These are phyloP conservation scores for Talaromyces islandicus DNA, from an alignment of 2,329 filamentous ascomycete genomes.

Conservation along the genomic window DNA sequence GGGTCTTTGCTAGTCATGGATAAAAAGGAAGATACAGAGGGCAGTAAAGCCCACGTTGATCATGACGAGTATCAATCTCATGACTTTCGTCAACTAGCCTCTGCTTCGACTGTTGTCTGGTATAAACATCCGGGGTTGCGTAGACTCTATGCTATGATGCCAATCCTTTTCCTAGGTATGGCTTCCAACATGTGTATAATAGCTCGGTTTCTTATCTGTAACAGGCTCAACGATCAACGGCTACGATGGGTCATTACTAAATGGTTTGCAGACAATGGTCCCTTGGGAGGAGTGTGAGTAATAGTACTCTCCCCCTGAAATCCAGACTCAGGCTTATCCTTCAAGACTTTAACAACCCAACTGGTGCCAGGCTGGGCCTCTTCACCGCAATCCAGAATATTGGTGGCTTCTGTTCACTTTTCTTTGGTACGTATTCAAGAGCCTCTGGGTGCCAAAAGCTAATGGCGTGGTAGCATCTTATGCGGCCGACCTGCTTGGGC, in stretches of 20 bases:
- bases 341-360: constrained; percentile 27
- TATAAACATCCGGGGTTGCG: constrained; percentile 52
- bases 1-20: background rate
- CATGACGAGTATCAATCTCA: background rate
- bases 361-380: constrained; percentile 36
- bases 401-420: constrained; percentile 14
- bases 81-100: too few relatives aligned
- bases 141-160: constrained; percentile 49
- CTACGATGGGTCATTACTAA: constrained; percentile 16
- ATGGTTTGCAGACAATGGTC: constrained; percentile 16
- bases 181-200: constrained; percentile 12
- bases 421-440: constrained; percentile 12
- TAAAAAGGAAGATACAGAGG: background rate
- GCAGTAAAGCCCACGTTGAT: background rate
- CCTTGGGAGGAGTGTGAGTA: constrained; percentile 15
- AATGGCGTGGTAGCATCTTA: constrained; percentile 11
- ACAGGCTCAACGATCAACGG: constrained; percentile 13
- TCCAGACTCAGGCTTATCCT: constrained; percentile 9
- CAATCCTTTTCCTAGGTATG: constrained; percentile 42
- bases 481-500: constrained; percentile 14
- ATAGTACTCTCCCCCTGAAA: background rate
- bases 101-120: constrained; percentile 32
- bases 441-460: background rate
- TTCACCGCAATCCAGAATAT: constrained; percentile 42
- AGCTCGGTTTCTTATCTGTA: constrained; percentile 7